Evolutionary conservation across 163 green algal species (phyloP).

Genomic region (Chloromonas sp.): DNA sequence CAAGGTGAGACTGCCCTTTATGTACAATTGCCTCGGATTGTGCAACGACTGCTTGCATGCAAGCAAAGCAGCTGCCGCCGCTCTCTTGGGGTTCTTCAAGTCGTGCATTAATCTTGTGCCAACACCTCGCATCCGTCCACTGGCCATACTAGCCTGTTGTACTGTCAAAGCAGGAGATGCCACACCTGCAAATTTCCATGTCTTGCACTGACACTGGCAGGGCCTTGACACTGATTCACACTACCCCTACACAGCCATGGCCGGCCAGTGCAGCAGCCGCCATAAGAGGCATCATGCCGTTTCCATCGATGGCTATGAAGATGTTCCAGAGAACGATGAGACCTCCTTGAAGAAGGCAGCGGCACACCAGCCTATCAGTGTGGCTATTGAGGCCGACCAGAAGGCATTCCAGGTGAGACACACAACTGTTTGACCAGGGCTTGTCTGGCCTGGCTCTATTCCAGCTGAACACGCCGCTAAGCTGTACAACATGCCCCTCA

Average conservation of each 20-base stretch:
- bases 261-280: constrained; percentile 50
- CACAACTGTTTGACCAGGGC: too few species aligned
- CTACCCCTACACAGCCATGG: constrained; percentile 58
- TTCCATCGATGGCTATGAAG: constrained; percentile 76
- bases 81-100: too few species aligned
- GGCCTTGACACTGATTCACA: constrained; percentile 84
- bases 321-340: constrained; percentile 58
- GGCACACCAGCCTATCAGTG: constrained; percentile 47
- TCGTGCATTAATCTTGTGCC: too few species aligned
- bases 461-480: too few species aligned
- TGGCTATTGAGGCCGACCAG: constrained; percentile 87
- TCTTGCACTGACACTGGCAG: background rate
- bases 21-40: background rate
- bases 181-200: too few species aligned
- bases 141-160: too few species aligned
- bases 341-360: constrained; percentile 34
- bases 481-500: too few species aligned
- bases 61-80: too few species aligned
- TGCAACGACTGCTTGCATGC: background rate
- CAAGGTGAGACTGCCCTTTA: constrained; percentile 13
- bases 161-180: too few species aligned
- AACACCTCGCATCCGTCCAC: too few species aligned
- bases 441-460: too few species aligned
- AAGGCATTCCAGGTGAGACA: constrained; percentile 74
- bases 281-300: constrained; percentile 50